phyloP scores from a whole-genome alignment of 768 basidiomycete species.

The Rhizopogon roseolus region DNA sequence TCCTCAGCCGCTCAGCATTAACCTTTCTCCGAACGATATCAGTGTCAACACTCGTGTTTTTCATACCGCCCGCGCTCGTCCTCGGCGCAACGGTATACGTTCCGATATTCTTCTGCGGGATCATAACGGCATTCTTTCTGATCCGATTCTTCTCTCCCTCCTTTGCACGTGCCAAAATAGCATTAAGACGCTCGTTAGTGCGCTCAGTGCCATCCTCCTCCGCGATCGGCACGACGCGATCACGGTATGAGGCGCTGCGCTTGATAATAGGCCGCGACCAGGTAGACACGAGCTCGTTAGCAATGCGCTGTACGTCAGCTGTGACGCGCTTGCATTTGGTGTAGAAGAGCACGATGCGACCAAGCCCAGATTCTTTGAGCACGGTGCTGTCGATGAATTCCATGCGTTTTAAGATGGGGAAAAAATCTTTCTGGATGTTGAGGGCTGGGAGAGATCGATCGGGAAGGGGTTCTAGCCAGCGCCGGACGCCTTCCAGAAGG shows the following conservation, averaged over 20 bases:
- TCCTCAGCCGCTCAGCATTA: constrained; percentile 70
- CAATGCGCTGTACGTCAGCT: constrained; percentile 73
- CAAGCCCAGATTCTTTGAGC: constrained; percentile 88
- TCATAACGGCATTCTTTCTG: constrained; percentile 77
- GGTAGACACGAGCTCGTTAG: constrained; percentile 74
- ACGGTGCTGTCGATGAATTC: constrained; percentile 87
- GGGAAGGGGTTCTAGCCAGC: constrained; percentile 93
- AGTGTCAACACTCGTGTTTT: constrained; percentile 61
- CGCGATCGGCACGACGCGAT: constrained; percentile 62
- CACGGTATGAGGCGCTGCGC: constrained; percentile 76
- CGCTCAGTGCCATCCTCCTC: constrained; percentile 34
- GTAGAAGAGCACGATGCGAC: constrained; percentile 90
- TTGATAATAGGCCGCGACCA: constrained; percentile 95
- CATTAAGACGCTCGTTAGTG: constrained; percentile 53
- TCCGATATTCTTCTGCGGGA: constrained; percentile 71
- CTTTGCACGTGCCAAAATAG: constrained; percentile 64
- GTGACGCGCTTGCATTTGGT: constrained; percentile 91
- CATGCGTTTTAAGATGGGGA: constrained; percentile 81
- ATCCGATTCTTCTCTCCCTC: constrained; percentile 65
- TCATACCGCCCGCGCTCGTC: constrained; percentile 45
- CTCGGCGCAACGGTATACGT: constrained; percentile 79
- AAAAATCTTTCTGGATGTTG: constrained; percentile 92
- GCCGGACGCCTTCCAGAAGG: constrained; percentile 80
- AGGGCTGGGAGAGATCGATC: constrained; percentile 91
- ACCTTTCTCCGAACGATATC: constrained; percentile 71